Conservation (phyloP, 2,329 filamentous ascomycete genomes). For the Xylariaceae sp. region DNA sequence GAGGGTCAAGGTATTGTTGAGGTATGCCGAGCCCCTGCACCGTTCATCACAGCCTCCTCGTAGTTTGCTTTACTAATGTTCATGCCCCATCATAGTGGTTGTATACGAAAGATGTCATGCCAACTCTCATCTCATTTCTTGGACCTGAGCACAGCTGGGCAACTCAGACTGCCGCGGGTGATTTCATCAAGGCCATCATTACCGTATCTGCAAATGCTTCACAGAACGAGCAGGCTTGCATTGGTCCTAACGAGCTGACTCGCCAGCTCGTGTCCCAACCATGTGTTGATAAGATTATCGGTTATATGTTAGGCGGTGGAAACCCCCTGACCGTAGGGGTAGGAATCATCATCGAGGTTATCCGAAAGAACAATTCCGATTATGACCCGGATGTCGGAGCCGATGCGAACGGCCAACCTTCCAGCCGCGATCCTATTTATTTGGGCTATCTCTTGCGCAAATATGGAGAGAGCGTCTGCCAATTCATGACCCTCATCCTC, state of each 20-base stretch:
- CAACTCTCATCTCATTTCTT: conserved; percentile 80
- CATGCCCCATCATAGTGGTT: conserved; percentile 64
- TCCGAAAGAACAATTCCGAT: conserved; percentile 98
- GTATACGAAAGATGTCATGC: conserved; percentile 82
- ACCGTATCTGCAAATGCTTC: conserved; percentile 98
- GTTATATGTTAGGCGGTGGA: conserved; percentile 87
- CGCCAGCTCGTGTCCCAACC: conserved; percentile 84
- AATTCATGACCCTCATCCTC: conserved; percentile 89
- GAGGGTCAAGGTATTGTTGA: conserved; percentile 91
- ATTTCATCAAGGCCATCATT: conserved; percentile 98
- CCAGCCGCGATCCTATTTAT: conserved; percentile 89
- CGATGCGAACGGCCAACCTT: conserved; percentile 73
- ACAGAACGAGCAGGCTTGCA: conserved; percentile 97
- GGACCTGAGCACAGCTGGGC: conserved; percentile 80
- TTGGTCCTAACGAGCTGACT: conserved; percentile 94
- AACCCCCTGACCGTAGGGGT: conserved; percentile 95
- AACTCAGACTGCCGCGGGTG: conserved; percentile 92
- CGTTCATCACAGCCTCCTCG: conserved; percentile 2
- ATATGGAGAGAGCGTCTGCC: conserved; percentile 86
- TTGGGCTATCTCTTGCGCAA: conserved; percentile 82
- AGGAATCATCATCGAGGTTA: conserved; percentile 96
- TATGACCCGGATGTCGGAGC: conserved; percentile 91
- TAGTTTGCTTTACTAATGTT: neutral
- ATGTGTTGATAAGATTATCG: conserved; percentile 80
- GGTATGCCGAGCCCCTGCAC: no score